Percentiles rank a stretch among this genome's conserved stretches.
Conservation (phyloP, 2,329 filamentous ascomycete genomes). For the Lasiodiplodia hormozganensis region DNA sequence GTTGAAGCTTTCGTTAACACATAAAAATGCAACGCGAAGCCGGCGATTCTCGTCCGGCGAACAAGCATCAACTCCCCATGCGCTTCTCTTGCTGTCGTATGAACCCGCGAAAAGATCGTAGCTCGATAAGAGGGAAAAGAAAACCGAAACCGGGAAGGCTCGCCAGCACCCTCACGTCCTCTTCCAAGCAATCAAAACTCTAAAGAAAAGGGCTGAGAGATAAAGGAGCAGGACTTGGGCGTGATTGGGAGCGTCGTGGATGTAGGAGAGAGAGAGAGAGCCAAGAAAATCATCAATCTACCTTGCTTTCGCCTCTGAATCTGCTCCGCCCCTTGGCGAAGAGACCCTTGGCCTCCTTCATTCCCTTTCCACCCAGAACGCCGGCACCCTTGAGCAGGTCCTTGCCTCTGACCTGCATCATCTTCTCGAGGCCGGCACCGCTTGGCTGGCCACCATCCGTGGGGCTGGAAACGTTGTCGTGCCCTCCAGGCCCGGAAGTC, state of each 20-base stretch:
- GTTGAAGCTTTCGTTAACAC: neutral
- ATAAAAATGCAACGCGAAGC: neutral
- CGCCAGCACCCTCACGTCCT: constrained; percentile 5
- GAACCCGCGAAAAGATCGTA: neutral
- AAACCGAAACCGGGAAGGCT: constrained; percentile 19
- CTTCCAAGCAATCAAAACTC: constrained; percentile 15
- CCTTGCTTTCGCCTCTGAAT: constrained; percentile 79
- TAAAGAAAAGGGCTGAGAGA: neutral
- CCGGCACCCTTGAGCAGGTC: constrained; percentile 86
- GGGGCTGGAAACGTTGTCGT: constrained; percentile 37
- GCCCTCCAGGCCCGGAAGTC: constrained; percentile 38
- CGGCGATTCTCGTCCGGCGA: neutral
- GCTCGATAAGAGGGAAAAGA: constrained; percentile 2
- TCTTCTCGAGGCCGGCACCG: constrained; percentile 45
- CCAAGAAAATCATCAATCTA: constrained; percentile 72
- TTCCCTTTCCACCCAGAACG: constrained; percentile 69
- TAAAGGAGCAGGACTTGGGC: constrained; percentile 1
- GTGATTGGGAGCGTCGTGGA: constrained; percentile 29
- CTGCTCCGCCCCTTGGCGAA: constrained; percentile 91
- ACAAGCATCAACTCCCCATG: neutral
- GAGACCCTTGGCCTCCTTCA: constrained; percentile 86
- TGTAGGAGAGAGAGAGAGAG: constrained; percentile 30
- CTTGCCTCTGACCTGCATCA: constrained; percentile 85
- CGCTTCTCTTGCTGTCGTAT: neutral
- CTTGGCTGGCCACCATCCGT: constrained; percentile 29